phyloP scores from a whole-genome alignment of 2,329 filamentous ascomycete species.

The Apiospora arundinis region DNA sequence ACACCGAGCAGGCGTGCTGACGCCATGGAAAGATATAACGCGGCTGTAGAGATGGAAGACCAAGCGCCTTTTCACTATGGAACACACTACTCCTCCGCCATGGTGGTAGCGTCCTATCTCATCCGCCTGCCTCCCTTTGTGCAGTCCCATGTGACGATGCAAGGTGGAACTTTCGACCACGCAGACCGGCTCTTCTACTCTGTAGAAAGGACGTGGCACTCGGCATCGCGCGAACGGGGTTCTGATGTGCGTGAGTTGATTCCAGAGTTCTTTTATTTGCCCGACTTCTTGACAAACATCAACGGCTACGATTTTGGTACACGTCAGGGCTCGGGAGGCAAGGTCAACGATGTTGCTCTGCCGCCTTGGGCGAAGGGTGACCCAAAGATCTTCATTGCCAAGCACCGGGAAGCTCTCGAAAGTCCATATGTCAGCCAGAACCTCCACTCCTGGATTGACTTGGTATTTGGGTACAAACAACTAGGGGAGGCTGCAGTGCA shows the following conservation, averaged over 20 bases:
- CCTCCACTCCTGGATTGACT: slow-evolving; percentile 93
- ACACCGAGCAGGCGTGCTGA: slow-evolving; percentile 76
- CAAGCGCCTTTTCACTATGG: slow-evolving; percentile 90
- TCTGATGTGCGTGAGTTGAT: slow-evolving; percentile 94
- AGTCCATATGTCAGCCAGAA: slow-evolving; percentile 90
- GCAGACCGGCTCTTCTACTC: slow-evolving; percentile 96
- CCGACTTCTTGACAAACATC: slow-evolving; percentile 92
- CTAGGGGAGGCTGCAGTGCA: slow-evolving; percentile 91
- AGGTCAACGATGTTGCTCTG: slow-evolving; percentile 85
- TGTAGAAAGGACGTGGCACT: slow-evolving; percentile 88
- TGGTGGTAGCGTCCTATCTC: slow-evolving; percentile 97
- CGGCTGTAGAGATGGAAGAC: slow-evolving; percentile 90
- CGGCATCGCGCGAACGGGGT: slow-evolving; percentile 87
- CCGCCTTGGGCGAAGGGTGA: slow-evolving; percentile 97
- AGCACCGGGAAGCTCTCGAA: slow-evolving; percentile 94
- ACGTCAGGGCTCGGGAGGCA: slow-evolving; percentile 78
- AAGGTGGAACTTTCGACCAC: slow-evolving; percentile 96
- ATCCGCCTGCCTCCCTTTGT: slow-evolving; percentile 96
- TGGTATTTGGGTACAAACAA: slow-evolving; percentile 94
- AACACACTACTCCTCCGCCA: slow-evolving; percentile 97
- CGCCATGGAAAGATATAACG: slow-evolving; percentile 83
- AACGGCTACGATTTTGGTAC: slow-evolving; percentile 94
- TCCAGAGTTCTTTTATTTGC: slow-evolving; percentile 96
- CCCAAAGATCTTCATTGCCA: slow-evolving; percentile 92
- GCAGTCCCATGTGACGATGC: slow-evolving; percentile 90